These are phyloP conservation scores for Orbilia blumenaviensis DNA, from an alignment of 2,329 filamentous ascomycete species.

Conservation along the genomic window DNA sequence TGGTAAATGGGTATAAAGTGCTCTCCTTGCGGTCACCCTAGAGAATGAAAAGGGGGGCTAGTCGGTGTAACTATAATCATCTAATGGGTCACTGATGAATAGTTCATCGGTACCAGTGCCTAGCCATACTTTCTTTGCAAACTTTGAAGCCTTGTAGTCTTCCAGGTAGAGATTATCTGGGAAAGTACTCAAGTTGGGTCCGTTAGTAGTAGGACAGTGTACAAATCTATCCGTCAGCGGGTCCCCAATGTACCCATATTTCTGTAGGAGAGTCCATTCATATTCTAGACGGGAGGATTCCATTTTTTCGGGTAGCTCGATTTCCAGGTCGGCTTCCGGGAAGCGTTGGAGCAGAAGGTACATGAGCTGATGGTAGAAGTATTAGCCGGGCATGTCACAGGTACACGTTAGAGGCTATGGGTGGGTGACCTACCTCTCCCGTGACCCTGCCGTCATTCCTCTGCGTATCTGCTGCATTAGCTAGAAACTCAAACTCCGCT, in stretches of 20 bases:
- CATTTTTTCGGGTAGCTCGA: slow-evolving; percentile 12
- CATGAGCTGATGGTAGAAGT: not conserved
- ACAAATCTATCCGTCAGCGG: slow-evolving; percentile 17
- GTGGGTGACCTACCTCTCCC: not conserved
- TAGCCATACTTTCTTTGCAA: slow-evolving; percentile 29
- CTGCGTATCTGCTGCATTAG: slow-evolving; percentile 2
- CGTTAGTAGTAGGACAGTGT: not conserved
- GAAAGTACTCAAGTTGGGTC: not conserved
- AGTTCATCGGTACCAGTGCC: slow-evolving; percentile 13
- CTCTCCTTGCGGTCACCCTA: too few species aligned
- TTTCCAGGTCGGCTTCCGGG: slow-evolving; percentile 1
- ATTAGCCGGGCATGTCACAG: not conserved
- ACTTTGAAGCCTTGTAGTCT: slow-evolving; percentile 3
- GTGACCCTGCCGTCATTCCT: slow-evolving; percentile 18
- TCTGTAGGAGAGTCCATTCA: slow-evolving; percentile 17
- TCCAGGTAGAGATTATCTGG: slow-evolving; percentile 14
- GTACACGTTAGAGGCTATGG: not conserved
- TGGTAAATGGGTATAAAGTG: too few species aligned
- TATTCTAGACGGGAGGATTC: slow-evolving; percentile 21
- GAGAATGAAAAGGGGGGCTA: too few species aligned
- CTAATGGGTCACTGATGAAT: not conserved
- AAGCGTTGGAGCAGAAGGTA: slow-evolving; percentile 23
- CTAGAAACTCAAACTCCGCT: slow-evolving; percentile 8
- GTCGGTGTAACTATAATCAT: not conserved
- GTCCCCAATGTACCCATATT: slow-evolving; percentile 24